Conservation (phyloP, 2,329 filamentous ascomycete genomes). For the Fusarium sp. region DNA sequence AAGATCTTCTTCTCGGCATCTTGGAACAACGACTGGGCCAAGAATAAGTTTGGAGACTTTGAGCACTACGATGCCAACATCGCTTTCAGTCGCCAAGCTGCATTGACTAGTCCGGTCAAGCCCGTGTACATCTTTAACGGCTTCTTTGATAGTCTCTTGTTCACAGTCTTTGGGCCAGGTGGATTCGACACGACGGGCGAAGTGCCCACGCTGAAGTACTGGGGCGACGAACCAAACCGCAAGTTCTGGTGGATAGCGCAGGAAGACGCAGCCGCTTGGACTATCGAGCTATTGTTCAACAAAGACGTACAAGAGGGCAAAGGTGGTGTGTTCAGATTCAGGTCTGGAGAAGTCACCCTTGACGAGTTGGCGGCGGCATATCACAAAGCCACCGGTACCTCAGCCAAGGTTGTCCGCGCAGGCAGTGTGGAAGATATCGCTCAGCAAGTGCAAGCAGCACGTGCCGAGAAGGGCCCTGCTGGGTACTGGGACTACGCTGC, state of each 20-base stretch:
- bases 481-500: background rate
- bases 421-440: background rate
- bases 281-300: background rate
- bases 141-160: background rate
- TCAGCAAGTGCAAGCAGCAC: background rate
- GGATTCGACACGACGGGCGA: background rate
- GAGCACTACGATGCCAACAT: conserved; percentile 10
- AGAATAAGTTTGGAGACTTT: conserved; percentile 1
- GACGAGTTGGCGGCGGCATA: background rate
- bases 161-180: background rate
- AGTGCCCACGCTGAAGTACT: background rate
- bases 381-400: background rate
- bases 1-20: conserved; percentile 8
- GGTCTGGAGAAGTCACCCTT: background rate
- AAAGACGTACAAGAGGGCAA: background rate
- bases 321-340: background rate
- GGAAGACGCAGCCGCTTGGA: conserved; percentile 7
- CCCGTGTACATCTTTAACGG: conserved; percentile 3
- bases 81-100: conserved; percentile 3
- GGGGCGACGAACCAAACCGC: background rate
- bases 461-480: background rate
- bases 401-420: background rate
- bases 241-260: conserved; percentile 1
- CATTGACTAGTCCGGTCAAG: conserved; percentile 2
- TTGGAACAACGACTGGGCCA: conserved; percentile 13